phyloP scores from a whole-genome alignment of 2,329 filamentous ascomycete genomes.

The Hymenoscyphus albidus region DNA sequence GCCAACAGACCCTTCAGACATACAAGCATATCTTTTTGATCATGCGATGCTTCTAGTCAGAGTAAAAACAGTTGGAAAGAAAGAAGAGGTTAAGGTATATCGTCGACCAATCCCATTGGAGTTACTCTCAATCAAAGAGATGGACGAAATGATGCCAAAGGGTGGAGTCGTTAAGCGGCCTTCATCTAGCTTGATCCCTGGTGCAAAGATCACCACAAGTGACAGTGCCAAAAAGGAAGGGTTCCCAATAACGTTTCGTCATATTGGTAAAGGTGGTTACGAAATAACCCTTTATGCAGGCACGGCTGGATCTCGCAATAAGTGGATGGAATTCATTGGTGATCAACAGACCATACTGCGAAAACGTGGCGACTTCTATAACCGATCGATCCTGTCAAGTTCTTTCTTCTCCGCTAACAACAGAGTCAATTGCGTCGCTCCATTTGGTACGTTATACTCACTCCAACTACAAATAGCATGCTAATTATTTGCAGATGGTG shows the following conservation, averaged over 20 bases:
- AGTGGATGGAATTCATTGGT: conserved; percentile 96
- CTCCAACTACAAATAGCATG: conserved; percentile 19
- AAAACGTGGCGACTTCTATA: conserved; percentile 88
- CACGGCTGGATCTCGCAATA: conserved; percentile 81
- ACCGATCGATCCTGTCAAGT: conserved; percentile 58
- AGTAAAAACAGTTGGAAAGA: conserved; percentile 87
- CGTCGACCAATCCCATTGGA: conserved; percentile 91
- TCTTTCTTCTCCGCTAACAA: conserved; percentile 64
- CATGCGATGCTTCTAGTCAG: conserved; percentile 90
- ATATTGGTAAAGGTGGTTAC: conserved; percentile 93
- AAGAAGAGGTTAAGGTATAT: conserved; percentile 92
- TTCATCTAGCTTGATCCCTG: conserved; percentile 76
- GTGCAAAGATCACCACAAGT: conserved; percentile 48
- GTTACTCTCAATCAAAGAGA: conserved; percentile 87
- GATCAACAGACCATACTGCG: conserved; percentile 82
- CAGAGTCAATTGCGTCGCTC: conserved; percentile 90
- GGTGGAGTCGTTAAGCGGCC: conserved; percentile 78
- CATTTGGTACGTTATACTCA: conserved; percentile 62
- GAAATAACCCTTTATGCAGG: conserved; percentile 85
- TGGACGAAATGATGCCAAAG: conserved; percentile 90
- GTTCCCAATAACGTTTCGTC: conserved; percentile 92
- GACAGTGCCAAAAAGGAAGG: conserved; percentile 66
- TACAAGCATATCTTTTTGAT: conserved; percentile 93
- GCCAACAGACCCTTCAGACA: conserved; percentile 81
- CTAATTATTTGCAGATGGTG: conserved; percentile 63